Base-by-base conservation (phyloP, 176 grass and related monocot species). In the Leersia perrieri region DNA sequence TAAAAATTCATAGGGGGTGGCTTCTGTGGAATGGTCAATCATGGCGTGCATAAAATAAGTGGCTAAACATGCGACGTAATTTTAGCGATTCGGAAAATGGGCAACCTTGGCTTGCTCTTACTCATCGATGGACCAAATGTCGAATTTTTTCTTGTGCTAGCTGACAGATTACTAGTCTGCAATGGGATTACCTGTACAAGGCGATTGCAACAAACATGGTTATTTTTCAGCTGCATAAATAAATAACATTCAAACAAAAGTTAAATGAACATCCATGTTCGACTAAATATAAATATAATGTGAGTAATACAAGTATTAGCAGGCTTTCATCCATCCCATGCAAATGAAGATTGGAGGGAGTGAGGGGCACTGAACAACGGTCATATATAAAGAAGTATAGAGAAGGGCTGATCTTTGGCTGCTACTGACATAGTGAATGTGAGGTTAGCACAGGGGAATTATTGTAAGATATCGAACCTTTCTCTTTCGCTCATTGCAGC, bases 101-200 rank as follows among this genome's bases (percentile, higher is more conserved):
- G 29, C 72, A 35, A 89, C 87, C 87, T 76, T 58, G 87, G 82
- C 42, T 81, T 89, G 71, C 73, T 85, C 82, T 85, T 85, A n/a
- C 68, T 58, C 41, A 40, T 33, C 30, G 75, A 73, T 33, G 33
- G 32, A 26, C 32, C 60, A 40, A 76, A 51, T 30, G 66, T 23
- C 55, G 35, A 41, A 55, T 81, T 77, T 28, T 35, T 89, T 65
- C 72, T 65, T 15, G 0, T 45, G 45, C 74, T 60, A 18, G 80
- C 47, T 38, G 68, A 64, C 11, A 45, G 60, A 8, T 23, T 67
- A 41, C 71, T 72, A 18, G 29, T 6, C 7, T 31, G 55, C 2
- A 77, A 60, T 0, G 9, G 26, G 28, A 49, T 65, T 55, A 72
- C 72, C 87, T 85, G 42, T 33, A 63, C 33, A 84, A 27, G 10